Evolutionary conservation across 2,329 filamentous ascomycete genomes (phyloP), one percentile per base, ranked within the genome.

Genomic region (Ophiocordyceps australis): DNA sequence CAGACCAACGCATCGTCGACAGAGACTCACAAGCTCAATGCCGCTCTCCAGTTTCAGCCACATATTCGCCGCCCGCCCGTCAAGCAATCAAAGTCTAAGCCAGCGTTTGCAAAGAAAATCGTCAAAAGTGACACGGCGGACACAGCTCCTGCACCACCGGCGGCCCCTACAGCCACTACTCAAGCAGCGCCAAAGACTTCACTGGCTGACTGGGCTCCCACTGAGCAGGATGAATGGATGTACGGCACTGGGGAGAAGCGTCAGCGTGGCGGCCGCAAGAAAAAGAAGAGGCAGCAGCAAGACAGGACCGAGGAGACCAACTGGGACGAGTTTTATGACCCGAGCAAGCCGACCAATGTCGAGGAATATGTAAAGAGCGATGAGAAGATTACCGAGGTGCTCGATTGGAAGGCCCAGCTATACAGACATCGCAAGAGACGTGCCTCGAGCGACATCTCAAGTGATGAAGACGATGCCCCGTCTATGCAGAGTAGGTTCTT

Each of bases 281-380:
- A 77, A 50, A 79, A 79, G 59, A 65, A 79, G 59, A 75, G 74
- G 47, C 65, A 68, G 39, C 64, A 70, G 32, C 62, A 65, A 35
- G 57, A 68, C 5, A 57, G 59, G 24, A 49, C 62, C 17, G 53
- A 62, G 26, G 64, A 70, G 45, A 71, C 66, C n/a, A 74, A 92
- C 43, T 94, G 83, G 83, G 78, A 92, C 45, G 82, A 91, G 45
- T 67, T 89, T 14, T 94, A 93, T 46, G 85, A 93, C 41, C 80
- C 82, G 1, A 60, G 75, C 9, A 59, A 78, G 20, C 83, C 85
- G 7, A 91, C 80, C 21, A 83, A 74, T 36, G 78, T 86, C 25
- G 77, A 85, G 28, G 78, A 86, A 41, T 94, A 89, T 44, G 65
- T 79, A 31, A 62, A 73, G 32, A 89, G 81, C 41, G 81, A 91